Conservation (phyloP, 139 green algal genomes). For the Chlorella sp. region DNA sequence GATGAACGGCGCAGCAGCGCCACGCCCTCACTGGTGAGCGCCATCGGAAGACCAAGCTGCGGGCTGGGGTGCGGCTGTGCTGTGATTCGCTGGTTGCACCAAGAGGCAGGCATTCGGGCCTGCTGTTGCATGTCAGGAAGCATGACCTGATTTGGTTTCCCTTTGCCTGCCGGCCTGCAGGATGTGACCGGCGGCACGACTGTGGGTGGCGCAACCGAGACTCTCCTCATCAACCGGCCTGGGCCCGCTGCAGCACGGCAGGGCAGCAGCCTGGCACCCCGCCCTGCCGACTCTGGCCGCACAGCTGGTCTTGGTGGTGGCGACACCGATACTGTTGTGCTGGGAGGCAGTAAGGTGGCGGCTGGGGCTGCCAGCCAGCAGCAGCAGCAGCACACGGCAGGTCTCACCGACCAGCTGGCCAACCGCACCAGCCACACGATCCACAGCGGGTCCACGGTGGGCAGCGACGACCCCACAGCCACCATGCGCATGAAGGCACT, state of each 20-base stretch:
- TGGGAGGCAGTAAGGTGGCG: conserved; percentile 20
- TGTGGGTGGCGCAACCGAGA: neutral
- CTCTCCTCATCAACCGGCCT: conserved; percentile 15
- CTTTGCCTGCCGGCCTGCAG: neutral
- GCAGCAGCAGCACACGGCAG: conserved; percentile 19
- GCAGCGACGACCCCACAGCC: conserved; percentile 29
- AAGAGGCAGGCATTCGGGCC: too few species aligned
- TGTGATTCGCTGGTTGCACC: neutral
- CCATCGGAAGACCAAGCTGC: too few species aligned
- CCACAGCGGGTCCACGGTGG: conserved; percentile 25
- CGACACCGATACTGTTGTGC: conserved; percentile 53
- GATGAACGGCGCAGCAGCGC: conserved; percentile 23
- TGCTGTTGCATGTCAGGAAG: too few species aligned
- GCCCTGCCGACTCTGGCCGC: conserved; percentile 1
- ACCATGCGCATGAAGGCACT: conserved; percentile 27
- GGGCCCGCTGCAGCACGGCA: neutral
- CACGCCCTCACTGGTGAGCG: conserved; percentile 23
- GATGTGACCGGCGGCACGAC: neutral
- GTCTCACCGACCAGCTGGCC: conserved; percentile 11
- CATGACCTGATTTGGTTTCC: too few species aligned
- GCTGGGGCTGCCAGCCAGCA: neutral
- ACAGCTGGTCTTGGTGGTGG: neutral
- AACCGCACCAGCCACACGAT: conserved; percentile 35
- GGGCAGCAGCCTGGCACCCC: conserved; percentile 41
- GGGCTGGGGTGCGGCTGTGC: neutral